Conservation (phyloP, 2,329 filamentous ascomycete genomes). For the Diaporthe sp. region DNA sequence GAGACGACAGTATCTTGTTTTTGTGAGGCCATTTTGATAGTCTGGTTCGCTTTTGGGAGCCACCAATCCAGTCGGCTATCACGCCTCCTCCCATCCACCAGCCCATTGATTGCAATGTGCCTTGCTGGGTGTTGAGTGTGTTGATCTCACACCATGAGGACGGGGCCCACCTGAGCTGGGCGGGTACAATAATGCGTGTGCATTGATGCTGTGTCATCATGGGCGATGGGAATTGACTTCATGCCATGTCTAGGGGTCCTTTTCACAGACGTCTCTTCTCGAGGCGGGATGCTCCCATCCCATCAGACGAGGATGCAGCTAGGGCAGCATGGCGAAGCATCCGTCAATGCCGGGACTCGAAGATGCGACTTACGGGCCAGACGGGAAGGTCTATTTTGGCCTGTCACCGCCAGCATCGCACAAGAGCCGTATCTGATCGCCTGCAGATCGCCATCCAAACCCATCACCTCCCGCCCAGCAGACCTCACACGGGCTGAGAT, state of each 20-base stretch:
- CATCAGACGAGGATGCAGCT: slow-evolving; percentile 19
- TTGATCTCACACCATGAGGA: neutral
- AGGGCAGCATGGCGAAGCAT: neutral
- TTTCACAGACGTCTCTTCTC: neutral
- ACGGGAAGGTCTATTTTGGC: neutral
- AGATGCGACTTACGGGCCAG: neutral
- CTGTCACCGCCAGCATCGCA: slow-evolving; percentile 27
- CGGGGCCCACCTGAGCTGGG: neutral
- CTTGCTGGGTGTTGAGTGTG: neutral
- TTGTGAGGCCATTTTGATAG: neutral
- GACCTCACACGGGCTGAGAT: neutral
- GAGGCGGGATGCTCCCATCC: neutral
- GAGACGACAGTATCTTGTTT: neutral
- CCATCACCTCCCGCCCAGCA: slow-evolving; percentile 3
- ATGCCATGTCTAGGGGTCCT: neutral
- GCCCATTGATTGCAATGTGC: slow-evolving; percentile 21
- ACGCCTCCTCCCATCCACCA: slow-evolving; percentile 21
- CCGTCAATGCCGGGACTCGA: slow-evolving; percentile 7
- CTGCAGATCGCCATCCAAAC: slow-evolving; percentile 35
- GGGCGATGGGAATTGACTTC: neutral
- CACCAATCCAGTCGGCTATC: slow-evolving; percentile 31
- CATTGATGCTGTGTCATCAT: neutral
- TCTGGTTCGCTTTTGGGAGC: slow-evolving; percentile 29
- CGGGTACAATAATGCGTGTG: neutral
- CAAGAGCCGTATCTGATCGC: slow-evolving; percentile 19